Conservation (phyloP, 2,329 filamentous ascomycete species). For the Colletotrichum limetticola region DNA sequence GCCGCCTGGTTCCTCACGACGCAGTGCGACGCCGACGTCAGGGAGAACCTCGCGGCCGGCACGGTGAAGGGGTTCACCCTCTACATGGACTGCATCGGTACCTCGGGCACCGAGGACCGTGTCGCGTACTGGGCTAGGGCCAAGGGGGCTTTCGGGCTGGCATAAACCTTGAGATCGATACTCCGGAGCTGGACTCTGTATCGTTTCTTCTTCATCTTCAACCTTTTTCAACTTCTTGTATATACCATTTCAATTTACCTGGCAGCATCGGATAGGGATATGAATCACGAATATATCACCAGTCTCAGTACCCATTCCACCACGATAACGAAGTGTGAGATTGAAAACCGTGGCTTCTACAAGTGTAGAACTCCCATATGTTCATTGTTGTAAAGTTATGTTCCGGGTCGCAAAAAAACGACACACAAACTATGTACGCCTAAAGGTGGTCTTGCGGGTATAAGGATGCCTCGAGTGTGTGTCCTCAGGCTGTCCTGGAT, state of each 20-base stretch:
- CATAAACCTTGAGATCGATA: background rate
- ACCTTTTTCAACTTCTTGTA: background rate
- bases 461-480: background rate
- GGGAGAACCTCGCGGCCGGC: slow-evolving; percentile 46
- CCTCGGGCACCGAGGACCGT: slow-evolving; percentile 45
- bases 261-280: slow-evolving; percentile 6
- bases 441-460: background rate
- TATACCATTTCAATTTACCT: background rate
- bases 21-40: slow-evolving; percentile 51
- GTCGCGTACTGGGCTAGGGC: slow-evolving; percentile 55
- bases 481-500: background rate
- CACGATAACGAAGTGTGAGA: background rate
- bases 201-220: background rate
- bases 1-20: slow-evolving; percentile 62
- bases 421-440: background rate
- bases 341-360: background rate
- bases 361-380: background rate
- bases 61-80: slow-evolving; percentile 53
- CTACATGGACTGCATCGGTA: slow-evolving; percentile 62
- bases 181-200: background rate
- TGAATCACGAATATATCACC: background rate
- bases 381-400: background rate
- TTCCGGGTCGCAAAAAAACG: background rate
- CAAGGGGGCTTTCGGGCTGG: slow-evolving; percentile 55
- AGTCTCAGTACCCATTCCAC: background rate